phyloP scores from a whole-genome alignment of 2,329 filamentous ascomycete genomes.

The Ceratocystis cubensis region DNA sequence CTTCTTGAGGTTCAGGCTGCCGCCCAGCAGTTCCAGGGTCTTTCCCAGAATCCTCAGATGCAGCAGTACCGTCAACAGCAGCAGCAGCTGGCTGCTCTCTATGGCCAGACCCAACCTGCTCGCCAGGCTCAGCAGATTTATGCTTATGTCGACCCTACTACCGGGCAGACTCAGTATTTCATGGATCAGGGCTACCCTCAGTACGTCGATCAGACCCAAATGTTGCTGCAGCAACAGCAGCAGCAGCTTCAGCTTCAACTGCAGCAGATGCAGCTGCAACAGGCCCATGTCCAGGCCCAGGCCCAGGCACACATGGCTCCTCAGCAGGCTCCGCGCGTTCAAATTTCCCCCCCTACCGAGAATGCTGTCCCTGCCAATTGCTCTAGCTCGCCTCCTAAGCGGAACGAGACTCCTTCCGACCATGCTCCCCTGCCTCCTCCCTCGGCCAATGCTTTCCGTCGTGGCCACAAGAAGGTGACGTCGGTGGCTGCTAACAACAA shows the following conservation, averaged over 20 bases:
- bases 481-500: constrained; percentile 44
- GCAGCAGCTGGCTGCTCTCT: constrained; percentile 32
- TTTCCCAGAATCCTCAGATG: constrained; percentile 51
- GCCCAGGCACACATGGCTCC: constrained; percentile 19
- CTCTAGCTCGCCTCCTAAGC: constrained; percentile 54
- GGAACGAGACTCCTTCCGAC: constrained; percentile 56
- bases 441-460: constrained; percentile 83
- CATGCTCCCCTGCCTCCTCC: constrained; percentile 65
- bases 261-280: constrained; percentile 30
- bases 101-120: constrained; percentile 32
- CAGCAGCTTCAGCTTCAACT: constrained; percentile 34
- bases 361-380: constrained; percentile 41
- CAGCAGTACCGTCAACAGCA: constrained; percentile 35
- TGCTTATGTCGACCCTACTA: constrained; percentile 74
- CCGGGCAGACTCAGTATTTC: constrained; percentile 71
- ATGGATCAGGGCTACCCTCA: constrained; percentile 51
- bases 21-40: constrained; percentile 67
- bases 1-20: constrained; percentile 71
- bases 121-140: constrained; percentile 29
- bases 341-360: constrained; percentile 69
- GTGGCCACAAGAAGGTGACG: constrained; percentile 80
- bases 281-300: constrained; percentile 27
- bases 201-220: constrained; percentile 28
- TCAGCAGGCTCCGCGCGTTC: constrained; percentile 46
- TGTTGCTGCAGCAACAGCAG: constrained; percentile 34